phyloP scores from a whole-genome alignment of 1,284 basidiomycete genomes.

The Puccinia novopanici region DNA sequence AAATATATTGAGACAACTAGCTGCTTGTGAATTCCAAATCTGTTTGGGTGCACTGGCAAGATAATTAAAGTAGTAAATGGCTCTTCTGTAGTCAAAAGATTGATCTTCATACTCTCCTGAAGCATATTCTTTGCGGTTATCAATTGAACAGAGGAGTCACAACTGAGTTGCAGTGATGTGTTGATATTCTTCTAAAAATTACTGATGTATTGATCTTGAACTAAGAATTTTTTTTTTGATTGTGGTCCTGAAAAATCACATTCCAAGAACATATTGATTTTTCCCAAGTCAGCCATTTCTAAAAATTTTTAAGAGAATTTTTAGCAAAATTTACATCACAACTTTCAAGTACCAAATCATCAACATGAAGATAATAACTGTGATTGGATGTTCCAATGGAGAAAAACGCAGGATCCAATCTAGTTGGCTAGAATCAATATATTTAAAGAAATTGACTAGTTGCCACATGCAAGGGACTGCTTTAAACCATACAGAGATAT shows the following conservation, averaged over 20 bases:
- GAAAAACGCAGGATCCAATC: not conserved
- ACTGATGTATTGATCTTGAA: conserved; percentile 27
- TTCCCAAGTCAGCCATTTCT: not conserved
- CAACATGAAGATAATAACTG: conserved; percentile 3
- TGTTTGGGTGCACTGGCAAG: not conserved
- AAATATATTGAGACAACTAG: not conserved
- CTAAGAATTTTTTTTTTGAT: not conserved
- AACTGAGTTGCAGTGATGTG: not conserved
- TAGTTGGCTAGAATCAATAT: not conserved
- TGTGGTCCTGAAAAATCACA: not conserved
- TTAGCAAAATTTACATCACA: not conserved
- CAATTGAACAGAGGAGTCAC: not conserved
- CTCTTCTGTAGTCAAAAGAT: not conserved
- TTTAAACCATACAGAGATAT: conserved; percentile 8
- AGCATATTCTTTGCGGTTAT: not conserved
- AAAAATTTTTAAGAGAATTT: not conserved
- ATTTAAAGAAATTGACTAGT: not conserved
- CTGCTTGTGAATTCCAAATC: not conserved
- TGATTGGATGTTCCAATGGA: not conserved
- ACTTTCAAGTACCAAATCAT: not conserved
- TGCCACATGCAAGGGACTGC: too few species aligned
- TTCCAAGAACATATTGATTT: not conserved
- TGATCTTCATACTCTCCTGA: not conserved
- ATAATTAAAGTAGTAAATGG: not conserved
- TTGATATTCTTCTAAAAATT: too few species aligned